A percentile compares a stretch with the other conserved stretches of the same genome.
Evolutionary conservation across 768 basidiomycete species (phyloP).

Genomic region (Pilatotrama ljubarskyi): DNA sequence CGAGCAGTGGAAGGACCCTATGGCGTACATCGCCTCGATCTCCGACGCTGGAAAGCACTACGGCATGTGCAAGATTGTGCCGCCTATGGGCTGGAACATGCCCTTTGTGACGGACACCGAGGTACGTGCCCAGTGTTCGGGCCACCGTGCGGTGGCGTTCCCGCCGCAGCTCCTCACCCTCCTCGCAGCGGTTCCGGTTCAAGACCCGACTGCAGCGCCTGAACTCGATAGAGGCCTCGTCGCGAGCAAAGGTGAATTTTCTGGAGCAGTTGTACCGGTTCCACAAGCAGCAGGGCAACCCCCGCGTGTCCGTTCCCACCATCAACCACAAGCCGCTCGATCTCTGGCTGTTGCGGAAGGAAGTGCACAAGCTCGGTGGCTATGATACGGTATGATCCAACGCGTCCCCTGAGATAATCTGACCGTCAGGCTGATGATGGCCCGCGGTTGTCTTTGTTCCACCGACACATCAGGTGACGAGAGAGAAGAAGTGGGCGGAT

Average conservation of each 20-base stretch:
- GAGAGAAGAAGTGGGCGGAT: conserved; percentile 84
- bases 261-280: conserved; percentile 95
- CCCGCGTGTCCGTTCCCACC: conserved; percentile 87
- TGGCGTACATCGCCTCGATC: conserved; percentile 88
- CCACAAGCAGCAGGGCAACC: conserved; percentile 93
- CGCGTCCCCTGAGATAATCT: not conserved
- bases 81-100: conserved; percentile 92
- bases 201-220: conserved; percentile 92
- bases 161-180: conserved; percentile 17
- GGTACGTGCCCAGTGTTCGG: conserved; percentile 48
- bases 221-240: conserved; percentile 96
- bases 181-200: conserved; percentile 80
- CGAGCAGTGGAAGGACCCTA: conserved; percentile 94
- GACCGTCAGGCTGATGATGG: not conserved
- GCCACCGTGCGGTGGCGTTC: conserved; percentile 3
- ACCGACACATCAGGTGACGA: conserved; percentile 60
- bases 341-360: conserved; percentile 90
- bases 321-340: conserved; percentile 93
- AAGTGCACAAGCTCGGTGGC: conserved; percentile 87
- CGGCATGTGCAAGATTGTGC: conserved; percentile 96
- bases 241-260: conserved; percentile 95
- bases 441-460: not conserved
- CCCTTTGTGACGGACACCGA: conserved; percentile 94
- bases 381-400: conserved; percentile 71
- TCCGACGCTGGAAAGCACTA: conserved; percentile 66